These are phyloP conservation scores for Jamesozyma gamospora DNA, from an alignment of 805 yeast genomes.

Conservation along the genomic window DNA sequence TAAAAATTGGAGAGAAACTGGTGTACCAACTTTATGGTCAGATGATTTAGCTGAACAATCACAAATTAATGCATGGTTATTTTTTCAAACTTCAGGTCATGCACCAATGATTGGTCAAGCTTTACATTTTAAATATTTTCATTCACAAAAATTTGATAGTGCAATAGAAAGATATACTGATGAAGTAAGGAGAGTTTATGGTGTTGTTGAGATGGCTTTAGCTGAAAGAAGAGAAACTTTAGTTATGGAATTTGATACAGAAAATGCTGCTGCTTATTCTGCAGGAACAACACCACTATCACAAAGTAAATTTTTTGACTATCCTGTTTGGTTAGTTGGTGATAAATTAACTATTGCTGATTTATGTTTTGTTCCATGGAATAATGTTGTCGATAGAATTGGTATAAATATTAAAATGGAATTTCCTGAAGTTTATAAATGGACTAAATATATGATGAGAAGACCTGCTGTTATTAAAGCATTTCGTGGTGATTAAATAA, in stretches of 20 bases:
- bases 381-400: constrained; percentile 84
- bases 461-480: constrained; percentile 88
- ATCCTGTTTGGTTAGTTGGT: constrained; percentile 93
- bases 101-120: constrained; percentile 99
- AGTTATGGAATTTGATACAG: constrained; percentile 79
- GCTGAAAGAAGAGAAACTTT: constrained; percentile 87
- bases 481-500: constrained; percentile 50
- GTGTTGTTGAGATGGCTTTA: constrained; percentile 88
- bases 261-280: constrained; percentile 78
- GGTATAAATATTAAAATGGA: constrained; percentile 82
- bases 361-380: constrained; percentile 91
- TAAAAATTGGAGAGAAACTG: constrained; percentile 48
- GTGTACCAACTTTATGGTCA: constrained; percentile 67
- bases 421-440: constrained; percentile 89
- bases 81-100: constrained; percentile 92
- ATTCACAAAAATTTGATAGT: constrained; percentile 70
- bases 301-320: constrained; percentile 77
- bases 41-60: constrained; percentile 69
- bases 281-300: constrained; percentile 82
- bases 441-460: constrained; percentile 93
- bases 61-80: constrained; percentile 80
- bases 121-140: constrained; percentile 84
- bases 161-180: constrained; percentile 87
- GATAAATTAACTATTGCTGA: constrained; percentile 80
- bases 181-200: constrained; percentile 86